Base-by-base conservation (phyloP, 768 basidiomycete species). In the Rhizopogon rudus region DNA sequence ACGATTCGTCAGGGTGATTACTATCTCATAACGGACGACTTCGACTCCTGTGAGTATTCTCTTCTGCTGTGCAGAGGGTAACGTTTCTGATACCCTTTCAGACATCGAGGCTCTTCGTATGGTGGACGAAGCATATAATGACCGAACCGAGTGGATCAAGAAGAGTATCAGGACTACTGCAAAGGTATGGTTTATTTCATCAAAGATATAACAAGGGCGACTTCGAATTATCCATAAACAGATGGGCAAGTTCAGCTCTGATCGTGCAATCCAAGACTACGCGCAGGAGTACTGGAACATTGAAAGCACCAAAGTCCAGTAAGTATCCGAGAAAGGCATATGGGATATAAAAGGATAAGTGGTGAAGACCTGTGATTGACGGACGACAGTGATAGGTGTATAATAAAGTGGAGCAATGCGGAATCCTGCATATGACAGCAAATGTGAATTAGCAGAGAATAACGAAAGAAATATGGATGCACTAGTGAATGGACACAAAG, bases 211-310 rank as follows among this genome's bases (percentile, higher is more conserved):
- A 43, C 39, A 17, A 45, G 22, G 28, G 16, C 49, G 16, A 22
- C 33, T 3, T 8, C 6, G 8, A 25, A 8, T 63, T 40, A 40
- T 55, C 60, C 52, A 31, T 59, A 57, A 37, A 57, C 55, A 87
- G 83, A 98, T 97, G 94, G 94, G 93, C 70, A 95, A 94, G 66
- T 98, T 98, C 77, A 93, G 92, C 69, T 91, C 90, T 35, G 96
- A 98, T 68, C 81, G 95, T 51, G 91, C 93, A 3, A 95, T 97
- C 65, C 83, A 84, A 61, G 89, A 93, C 67, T 96, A 96, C 63
- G 93, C 93, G 1, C 93, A 96, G 71, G 83, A 85, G 63, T 88
- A 86, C 70, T 90, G 87, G 87, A 90, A 87, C 67, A 75, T 89
- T 40, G 87, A 90, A 63, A 74, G 78, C 54, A 63, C 60, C 58